phyloP scores from a whole-genome alignment of 768 basidiomycete genomes.

The Macrolepiota albuminosa region DNA sequence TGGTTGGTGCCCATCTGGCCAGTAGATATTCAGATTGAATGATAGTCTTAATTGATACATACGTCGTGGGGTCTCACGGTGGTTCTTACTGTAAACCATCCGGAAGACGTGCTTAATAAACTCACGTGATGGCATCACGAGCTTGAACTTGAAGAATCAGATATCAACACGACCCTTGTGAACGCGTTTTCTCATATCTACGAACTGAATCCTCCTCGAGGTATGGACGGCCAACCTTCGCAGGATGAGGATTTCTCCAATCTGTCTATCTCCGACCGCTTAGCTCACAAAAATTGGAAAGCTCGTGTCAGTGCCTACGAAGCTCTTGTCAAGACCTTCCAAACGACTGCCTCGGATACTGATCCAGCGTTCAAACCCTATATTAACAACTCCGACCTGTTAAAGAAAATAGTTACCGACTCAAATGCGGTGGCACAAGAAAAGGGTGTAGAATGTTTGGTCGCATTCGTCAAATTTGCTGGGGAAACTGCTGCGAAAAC shows the following conservation, averaged over 20 bases:
- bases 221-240: constrained; percentile 88
- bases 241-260: constrained; percentile 90
- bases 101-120: background rate
- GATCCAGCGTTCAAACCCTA: constrained; percentile 95
- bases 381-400: constrained; percentile 65
- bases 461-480: constrained; percentile 83
- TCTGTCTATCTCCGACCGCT: constrained; percentile 73
- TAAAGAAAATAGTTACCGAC: constrained; percentile 87
- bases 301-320: constrained; percentile 94
- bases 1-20: constrained; percentile 55
- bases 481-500: constrained; percentile 86
- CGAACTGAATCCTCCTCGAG: constrained; percentile 11
- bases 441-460: constrained; percentile 89
- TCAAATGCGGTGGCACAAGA: constrained; percentile 97
- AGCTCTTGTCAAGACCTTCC: constrained; percentile 79
- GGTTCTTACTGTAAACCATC: background rate
- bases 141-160: constrained; percentile 1
- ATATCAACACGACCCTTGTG: constrained; percentile 12
- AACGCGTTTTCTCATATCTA: constrained; percentile 13
- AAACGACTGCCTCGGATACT: constrained; percentile 84
- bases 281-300: constrained; percentile 98
- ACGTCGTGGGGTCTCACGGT: background rate
- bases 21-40: constrained; percentile 19
- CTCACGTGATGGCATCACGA: constrained; percentile 14
- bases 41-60: background rate